Evolutionary conservation across 164 flowering plant species (phyloP).

Genomic region (Tetracentron sinense): DNA sequence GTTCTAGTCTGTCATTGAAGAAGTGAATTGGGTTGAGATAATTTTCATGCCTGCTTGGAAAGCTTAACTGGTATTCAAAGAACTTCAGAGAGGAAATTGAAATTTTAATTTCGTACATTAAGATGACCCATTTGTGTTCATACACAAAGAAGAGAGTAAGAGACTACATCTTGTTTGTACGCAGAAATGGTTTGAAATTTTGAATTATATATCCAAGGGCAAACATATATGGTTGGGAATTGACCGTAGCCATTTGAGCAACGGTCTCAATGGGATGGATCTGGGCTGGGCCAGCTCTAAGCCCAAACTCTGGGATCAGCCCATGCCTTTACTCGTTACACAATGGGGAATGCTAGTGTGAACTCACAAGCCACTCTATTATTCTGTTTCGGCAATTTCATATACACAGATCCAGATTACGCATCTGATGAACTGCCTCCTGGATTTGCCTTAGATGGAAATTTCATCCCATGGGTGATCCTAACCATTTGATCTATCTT

Average conservation of each 20-base stretch:
- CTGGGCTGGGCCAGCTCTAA: neutral
- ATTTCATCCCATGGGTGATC: too few species aligned
- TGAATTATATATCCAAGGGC: neutral
- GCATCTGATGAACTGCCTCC: too few species aligned
- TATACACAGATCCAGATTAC: too few species aligned
- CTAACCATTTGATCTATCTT: too few species aligned
- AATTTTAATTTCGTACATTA: conserved; percentile 4
- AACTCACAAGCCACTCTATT: too few species aligned
- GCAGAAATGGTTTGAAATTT: neutral
- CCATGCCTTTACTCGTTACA: too few species aligned
- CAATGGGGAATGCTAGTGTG: too few species aligned
- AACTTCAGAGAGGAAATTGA: conserved; percentile 19
- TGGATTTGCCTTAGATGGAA: too few species aligned
- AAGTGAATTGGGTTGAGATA: conserved; percentile 23
- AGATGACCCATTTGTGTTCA: conserved; percentile 28
- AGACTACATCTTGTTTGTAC: too few species aligned
- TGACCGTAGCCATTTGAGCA: neutral
- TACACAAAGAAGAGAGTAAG: neutral
- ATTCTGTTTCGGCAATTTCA: too few species aligned
- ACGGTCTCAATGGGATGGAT: neutral
- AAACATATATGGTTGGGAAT: neutral
- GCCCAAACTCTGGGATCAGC: too few species aligned
- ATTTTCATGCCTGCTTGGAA: conserved; percentile 9
- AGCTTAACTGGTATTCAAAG: conserved; percentile 19
- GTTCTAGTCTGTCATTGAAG: conserved; percentile 25